Evolutionary conservation across 768 basidiomycete genomes (phyloP).

Genomic region (Lentinula raphanica): DNA sequence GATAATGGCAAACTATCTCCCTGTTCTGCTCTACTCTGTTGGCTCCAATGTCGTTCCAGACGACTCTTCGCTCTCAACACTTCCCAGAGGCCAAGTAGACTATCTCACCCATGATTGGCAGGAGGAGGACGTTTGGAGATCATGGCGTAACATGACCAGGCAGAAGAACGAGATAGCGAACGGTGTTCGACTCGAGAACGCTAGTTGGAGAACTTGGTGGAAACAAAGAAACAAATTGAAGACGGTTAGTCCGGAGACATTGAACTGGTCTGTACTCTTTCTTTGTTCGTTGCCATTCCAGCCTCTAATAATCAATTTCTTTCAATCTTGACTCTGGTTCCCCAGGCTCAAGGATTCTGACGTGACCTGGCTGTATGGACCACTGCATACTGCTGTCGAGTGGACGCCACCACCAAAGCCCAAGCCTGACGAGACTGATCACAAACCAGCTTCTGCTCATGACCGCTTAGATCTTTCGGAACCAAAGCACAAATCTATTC

Average conservation of each 20-base stretch:
- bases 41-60: conserved; percentile 57
- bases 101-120: conserved; percentile 97
- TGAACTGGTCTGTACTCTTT: conserved; percentile 81
- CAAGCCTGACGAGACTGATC: conserved; percentile 30
- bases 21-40: conserved; percentile 63
- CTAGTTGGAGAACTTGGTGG: conserved; percentile 99
- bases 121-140: conserved; percentile 97
- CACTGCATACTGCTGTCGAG: conserved; percentile 90
- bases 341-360: conserved; percentile 97
- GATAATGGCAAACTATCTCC: conserved; percentile 62
- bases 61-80: conserved; percentile 76
- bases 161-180: conserved; percentile 99
- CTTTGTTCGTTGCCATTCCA: conserved; percentile 5
- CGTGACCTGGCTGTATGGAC: conserved; percentile 98
- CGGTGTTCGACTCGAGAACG: conserved; percentile 92
- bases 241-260: conserved; percentile 93
- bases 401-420: conserved; percentile 67
- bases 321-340: neutral
- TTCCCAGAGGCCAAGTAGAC: conserved; percentile 92
- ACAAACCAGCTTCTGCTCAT: conserved; percentile 36
- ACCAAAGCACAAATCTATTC: conserved; percentile 71
- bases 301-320: conserved; percentile 9
- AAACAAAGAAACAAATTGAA: conserved; percentile 95
- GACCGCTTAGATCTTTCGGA: conserved; percentile 48
- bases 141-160: conserved; percentile 97